Percentiles rank a stretch among this genome's conserved stretches.
These are phyloP conservation scores for Ganoderma multipileum DNA, from an alignment of 1,284 basidiomycete genomes.

Conservation along the genomic window DNA sequence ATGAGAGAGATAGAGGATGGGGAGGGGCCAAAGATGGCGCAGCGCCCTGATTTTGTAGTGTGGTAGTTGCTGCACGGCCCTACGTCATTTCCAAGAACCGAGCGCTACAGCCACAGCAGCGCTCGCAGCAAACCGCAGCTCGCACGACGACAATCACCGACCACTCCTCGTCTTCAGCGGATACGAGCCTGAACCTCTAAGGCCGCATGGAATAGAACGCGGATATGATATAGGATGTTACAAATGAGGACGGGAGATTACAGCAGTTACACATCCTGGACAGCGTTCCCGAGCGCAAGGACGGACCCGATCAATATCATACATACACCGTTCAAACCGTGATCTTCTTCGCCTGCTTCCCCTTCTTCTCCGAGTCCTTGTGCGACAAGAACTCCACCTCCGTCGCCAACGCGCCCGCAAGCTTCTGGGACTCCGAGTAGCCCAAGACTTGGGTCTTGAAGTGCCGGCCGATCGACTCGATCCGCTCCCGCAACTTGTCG, in stretches of 20 bases:
- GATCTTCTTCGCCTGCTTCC: conserved; percentile 83
- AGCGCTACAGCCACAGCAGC: conserved; percentile 14
- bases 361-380: conserved; percentile 96
- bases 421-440: conserved; percentile 74
- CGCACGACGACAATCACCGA: not conserved
- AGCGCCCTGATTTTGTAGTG: conserved; percentile 21
- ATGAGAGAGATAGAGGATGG: conserved; percentile 24
- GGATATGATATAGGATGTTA: conserved; percentile 34
- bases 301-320: conserved; percentile 13
- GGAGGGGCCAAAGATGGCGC: conserved; percentile 15
- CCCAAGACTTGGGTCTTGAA: conserved; percentile 94
- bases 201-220: not conserved
- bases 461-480: conserved; percentile 75
- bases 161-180: not conserved
- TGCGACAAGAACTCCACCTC: conserved; percentile 96
- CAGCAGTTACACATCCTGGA: conserved; percentile 26
- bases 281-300: conserved; percentile 11
- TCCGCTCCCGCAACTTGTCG: conserved; percentile 55
- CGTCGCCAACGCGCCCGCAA: conserved; percentile 84
- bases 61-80: conserved; percentile 14
- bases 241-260: conserved; percentile 26
- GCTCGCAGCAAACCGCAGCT: conserved; percentile 10
- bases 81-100: conserved; percentile 25
- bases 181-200: not conserved
- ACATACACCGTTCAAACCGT: conserved; percentile 54